Evolutionary conservation across 2,329 filamentous ascomycete species (phyloP).

Genomic region (Tolypocladium capitatum): DNA sequence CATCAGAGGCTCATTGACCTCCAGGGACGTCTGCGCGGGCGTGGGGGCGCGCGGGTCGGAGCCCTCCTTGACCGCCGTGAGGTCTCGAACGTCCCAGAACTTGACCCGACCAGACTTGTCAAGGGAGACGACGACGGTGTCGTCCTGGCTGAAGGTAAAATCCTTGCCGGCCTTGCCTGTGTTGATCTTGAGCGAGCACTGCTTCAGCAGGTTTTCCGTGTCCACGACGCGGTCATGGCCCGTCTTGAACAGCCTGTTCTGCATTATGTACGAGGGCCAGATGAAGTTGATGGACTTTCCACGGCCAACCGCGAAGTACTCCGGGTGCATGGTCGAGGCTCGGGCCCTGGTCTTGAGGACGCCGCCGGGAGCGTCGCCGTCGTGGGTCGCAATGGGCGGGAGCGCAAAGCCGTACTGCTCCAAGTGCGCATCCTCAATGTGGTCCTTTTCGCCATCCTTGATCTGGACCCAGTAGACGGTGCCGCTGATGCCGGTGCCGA

Average conservation of each 20-base stretch:
- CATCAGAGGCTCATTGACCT: constrained; percentile 75
- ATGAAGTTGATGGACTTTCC: constrained; percentile 94
- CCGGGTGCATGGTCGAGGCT: constrained; percentile 74
- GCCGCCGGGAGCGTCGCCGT: constrained; percentile 82
- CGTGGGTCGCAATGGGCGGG: constrained; percentile 71
- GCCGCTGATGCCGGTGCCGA: constrained; percentile 87
- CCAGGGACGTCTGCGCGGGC: constrained; percentile 46
- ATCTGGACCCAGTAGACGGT: constrained; percentile 93
- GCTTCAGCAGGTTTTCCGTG: constrained; percentile 73
- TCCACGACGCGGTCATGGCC: constrained; percentile 61
- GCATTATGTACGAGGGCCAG: constrained; percentile 50
- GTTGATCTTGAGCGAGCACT: constrained; percentile 84
- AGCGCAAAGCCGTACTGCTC: constrained; percentile 82
- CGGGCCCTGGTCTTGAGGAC: constrained; percentile 92
- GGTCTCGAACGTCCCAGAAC: constrained; percentile 90
- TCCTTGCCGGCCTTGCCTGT: constrained; percentile 98
- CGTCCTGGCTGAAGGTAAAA: constrained; percentile 94
- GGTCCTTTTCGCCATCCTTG: constrained; percentile 62
- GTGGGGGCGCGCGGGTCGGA: constrained; percentile 36
- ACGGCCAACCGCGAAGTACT: constrained; percentile 89
- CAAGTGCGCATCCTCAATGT: constrained; percentile 63
- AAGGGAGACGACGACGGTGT: constrained; percentile 83
- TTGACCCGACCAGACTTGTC: constrained; percentile 95
- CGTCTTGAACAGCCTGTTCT: constrained; percentile 49
- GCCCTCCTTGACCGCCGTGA: constrained; percentile 43